A percentile compares a stretch with the other conserved stretches of the same genome.
Evolutionary conservation across 2,329 filamentous ascomycete species (phyloP).

Genomic region (Phyllosticta citrichinensis): DNA sequence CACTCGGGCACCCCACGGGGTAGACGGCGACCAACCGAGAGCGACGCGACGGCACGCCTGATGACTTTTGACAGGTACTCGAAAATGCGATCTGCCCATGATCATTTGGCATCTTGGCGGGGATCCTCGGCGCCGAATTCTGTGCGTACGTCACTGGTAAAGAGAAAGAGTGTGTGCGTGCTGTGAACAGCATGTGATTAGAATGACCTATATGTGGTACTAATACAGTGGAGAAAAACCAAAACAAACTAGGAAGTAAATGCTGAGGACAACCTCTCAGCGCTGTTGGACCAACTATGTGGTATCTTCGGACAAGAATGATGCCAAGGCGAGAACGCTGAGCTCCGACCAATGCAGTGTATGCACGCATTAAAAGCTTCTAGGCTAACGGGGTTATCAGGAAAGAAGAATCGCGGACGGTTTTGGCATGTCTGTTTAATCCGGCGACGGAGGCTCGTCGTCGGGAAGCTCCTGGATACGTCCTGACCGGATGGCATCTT

Average conservation of each 20-base stretch:
- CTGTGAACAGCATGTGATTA: constrained; percentile 7
- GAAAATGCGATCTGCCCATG: not conserved
- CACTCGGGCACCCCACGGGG: not conserved
- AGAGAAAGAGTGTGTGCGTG: not conserved
- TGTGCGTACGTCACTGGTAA: not conserved
- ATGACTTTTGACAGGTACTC: not conserved
- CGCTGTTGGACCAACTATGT: not conserved
- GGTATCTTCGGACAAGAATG: not conserved
- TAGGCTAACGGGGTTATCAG: not conserved
- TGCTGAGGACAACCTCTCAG: not conserved
- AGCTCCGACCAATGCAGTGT: constrained; percentile 9
- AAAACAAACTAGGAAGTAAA: not conserved
- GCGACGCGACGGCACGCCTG: not conserved
- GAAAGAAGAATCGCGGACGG: not conserved
- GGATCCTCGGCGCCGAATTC: not conserved
- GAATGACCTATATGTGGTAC: constrained; percentile 1
- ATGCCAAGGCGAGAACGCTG: not conserved
- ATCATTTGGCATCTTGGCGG: not conserved
- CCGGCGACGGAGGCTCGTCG: constrained; percentile 4
- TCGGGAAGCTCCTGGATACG: constrained; percentile 54
- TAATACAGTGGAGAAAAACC: constrained; percentile 7
- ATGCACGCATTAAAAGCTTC: constrained; percentile 9
- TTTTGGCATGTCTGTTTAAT: not conserved
- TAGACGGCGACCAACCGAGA: not conserved
- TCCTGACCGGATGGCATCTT: constrained; percentile 57